Evolutionary conservation across 2,329 filamentous ascomycete species (phyloP).

Genomic region (Anisogramma anomala): DNA sequence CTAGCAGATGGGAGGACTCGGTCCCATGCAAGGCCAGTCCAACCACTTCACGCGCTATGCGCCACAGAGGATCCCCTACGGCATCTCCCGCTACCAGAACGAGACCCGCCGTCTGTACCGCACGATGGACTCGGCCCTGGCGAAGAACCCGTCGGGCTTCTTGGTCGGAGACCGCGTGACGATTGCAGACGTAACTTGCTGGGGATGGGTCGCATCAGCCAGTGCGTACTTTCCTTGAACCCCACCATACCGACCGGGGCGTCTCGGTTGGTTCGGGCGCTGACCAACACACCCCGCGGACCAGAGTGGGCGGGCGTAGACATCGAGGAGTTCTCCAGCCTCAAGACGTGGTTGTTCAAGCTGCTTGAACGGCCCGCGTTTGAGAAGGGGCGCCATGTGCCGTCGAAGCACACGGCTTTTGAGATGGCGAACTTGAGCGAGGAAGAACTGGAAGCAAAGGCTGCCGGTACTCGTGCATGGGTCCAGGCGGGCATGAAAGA

Average conservation of each 20-base stretch:
- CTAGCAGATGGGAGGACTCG: constrained; percentile 71
- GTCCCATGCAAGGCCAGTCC: constrained; percentile 72
- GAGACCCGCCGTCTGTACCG: constrained; percentile 64
- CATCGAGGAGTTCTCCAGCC: constrained; percentile 60
- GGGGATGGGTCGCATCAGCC: constrained; percentile 59
- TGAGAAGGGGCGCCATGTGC: constrained; percentile 61
- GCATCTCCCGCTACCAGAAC: constrained; percentile 68
- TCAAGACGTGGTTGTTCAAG: constrained; percentile 67
- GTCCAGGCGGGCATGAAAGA: constrained; percentile 53
- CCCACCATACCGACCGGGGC: too few species aligned
- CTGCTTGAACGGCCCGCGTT: constrained; percentile 59
- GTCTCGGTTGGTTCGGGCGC: background rate
- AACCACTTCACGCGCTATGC: constrained; percentile 79
- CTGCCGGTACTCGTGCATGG: constrained; percentile 41
- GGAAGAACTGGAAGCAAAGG: constrained; percentile 41
- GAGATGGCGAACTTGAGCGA: constrained; percentile 24
- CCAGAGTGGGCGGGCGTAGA: constrained; percentile 55
- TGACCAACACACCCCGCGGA: background rate
- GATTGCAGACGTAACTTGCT: constrained; percentile 69
- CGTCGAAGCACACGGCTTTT: constrained; percentile 47
- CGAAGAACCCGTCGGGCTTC: constrained; percentile 42
- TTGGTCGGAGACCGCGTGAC: constrained; percentile 58
- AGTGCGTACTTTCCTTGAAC: constrained; percentile 27
- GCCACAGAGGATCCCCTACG: constrained; percentile 71
- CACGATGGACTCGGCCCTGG: constrained; percentile 62